Evolutionary conservation across 202 grass and related monocot genomes (phyloP).

Genomic region (Schoenoplectus triqueter): DNA sequence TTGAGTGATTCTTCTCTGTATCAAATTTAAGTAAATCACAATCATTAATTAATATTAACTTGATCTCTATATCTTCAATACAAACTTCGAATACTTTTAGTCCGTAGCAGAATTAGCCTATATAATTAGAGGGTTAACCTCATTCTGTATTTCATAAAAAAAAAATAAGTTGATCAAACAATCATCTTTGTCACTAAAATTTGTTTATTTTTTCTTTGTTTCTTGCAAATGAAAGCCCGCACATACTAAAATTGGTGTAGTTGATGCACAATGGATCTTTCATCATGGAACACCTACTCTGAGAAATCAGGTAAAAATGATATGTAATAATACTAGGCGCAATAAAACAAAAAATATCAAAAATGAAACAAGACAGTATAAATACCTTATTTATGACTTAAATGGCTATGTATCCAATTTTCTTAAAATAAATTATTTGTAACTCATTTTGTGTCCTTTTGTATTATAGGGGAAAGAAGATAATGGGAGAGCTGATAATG

Average conservation of each 20-base stretch:
- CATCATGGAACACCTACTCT: conserved; percentile 62
- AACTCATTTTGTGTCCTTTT: background rate
- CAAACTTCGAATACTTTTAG: too few species aligned
- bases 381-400: background rate
- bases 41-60: too few species aligned
- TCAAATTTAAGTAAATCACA: too few species aligned
- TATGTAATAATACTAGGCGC: background rate
- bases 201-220: conserved; percentile 2
- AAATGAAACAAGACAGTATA: background rate
- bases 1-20: too few species aligned
- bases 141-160: background rate
- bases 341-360: background rate
- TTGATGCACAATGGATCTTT: conserved; percentile 64
- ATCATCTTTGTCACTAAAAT: background rate
- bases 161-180: conserved; percentile 4
- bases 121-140: background rate
- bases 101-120: background rate
- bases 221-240: conserved; percentile 59
- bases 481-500: background rate
- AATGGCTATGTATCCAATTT: background rate
- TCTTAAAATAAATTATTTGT: background rate
- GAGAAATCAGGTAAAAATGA: conserved; percentile 45
- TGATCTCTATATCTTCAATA: too few species aligned
- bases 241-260: conserved; percentile 51
- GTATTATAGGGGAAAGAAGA: conserved; percentile 21